Base-by-base conservation (phyloP, 2,329 filamentous ascomycete species). In the Thielaviopsis cerberus region DNA sequence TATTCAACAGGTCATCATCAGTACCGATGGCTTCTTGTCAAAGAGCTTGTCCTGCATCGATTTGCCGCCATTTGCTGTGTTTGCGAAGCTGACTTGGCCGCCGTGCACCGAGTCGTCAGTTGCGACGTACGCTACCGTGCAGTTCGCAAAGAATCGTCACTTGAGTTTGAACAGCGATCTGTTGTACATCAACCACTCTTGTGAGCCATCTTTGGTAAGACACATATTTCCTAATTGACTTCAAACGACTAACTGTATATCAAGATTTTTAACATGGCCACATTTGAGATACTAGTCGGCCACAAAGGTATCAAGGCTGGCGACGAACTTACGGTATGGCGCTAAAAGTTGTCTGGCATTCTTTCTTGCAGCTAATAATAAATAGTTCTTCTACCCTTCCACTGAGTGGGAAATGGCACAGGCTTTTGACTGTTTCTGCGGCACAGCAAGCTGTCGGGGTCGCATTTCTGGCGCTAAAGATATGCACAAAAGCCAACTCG, bases 321-420 rank as follows among this genome's bases (percentile, higher is more conserved):
- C 54, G 76, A 83, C 61, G 80, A 83, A 65, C 71, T 83, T 53
- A 81, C 79, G 57, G 76, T 78, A 58, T 34, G 11, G 54, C 57
- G 45, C 23, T 22, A 17, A 2, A 13, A 0, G 15, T 11, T 20
- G 20, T 6, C 50, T 13, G 41, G 7, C 48, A 15, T 34, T 8
- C 3, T 51, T 22, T 48, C 45, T n/a, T 26, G 51, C n/a, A 13
- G 11, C 30, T 6, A 51, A 20, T 52, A 54, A 37, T 15, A 34
- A 45, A 27, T 56, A 79, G 66, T 88, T 86, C 71, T 88, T 87
- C 70, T 88, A 88, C 64, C 83, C 84, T 3, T 85, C 81, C 57
- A 86, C 83, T 1, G 84, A 88, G 69, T 88, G 82, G 82, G 65
- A 74, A 65, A 86, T 88, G 83, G 79, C 80, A 30, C 83, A 87